Percentiles rank a stretch among this genome's conserved stretches.
Conservation (phyloP, 2,329 filamentous ascomycete species). For the Phialophora tarda region DNA sequence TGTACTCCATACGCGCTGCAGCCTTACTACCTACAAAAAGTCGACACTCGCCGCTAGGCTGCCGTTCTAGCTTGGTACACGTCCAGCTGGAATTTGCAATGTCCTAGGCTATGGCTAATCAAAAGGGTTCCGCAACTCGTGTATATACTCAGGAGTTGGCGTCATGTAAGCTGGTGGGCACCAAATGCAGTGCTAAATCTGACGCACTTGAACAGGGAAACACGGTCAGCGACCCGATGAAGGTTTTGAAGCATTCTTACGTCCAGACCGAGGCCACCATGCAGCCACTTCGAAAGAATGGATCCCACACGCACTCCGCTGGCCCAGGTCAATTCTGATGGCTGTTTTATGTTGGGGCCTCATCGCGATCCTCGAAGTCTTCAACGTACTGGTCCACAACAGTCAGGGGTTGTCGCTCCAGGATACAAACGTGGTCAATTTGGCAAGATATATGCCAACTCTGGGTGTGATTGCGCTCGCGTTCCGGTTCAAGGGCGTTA, state of each 20-base stretch:
- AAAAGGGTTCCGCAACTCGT: background rate
- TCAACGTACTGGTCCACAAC: background rate
- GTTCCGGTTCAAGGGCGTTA: background rate
- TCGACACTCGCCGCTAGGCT: background rate
- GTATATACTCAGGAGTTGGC: background rate
- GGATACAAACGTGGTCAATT: background rate
- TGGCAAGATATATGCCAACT: background rate
- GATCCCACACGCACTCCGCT: background rate
- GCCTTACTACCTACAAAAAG: background rate
- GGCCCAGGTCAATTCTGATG: background rate
- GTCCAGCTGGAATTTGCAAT: background rate
- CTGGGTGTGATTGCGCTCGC: background rate
- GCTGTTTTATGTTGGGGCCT: background rate
- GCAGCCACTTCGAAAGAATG: background rate
- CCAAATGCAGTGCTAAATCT: background rate
- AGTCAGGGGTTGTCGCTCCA: background rate
- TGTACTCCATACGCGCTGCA: background rate
- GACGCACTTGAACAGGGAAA: background rate
- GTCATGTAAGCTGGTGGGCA: background rate
- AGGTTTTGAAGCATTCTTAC: background rate
- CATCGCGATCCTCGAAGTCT: background rate
- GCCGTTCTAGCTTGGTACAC: background rate
- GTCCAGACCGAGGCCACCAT: background rate
- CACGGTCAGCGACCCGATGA: background rate
- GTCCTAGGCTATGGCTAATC: background rate